Conservation (phyloP, 1,284 basidiomycete genomes). For the Cutaneotrichosporon sp. region DNA sequence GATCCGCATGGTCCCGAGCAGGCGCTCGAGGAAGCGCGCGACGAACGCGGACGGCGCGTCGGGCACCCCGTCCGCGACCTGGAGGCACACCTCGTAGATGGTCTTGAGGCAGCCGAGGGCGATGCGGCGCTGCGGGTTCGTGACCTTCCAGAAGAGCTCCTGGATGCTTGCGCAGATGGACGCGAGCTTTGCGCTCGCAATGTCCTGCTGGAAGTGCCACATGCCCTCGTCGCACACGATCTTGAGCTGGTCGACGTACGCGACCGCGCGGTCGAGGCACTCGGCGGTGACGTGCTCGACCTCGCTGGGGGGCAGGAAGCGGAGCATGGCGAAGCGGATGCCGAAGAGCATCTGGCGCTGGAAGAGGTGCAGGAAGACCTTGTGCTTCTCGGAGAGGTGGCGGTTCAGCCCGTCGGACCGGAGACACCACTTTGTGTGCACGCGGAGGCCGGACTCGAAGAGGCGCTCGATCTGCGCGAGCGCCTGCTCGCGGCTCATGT, state of each 20-base stretch:
- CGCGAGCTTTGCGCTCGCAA: conserved; percentile 13
- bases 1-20: conserved; percentile 3
- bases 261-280: conserved; percentile 10
- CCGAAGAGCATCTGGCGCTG: conserved; percentile 4
- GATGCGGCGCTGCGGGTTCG: conserved; percentile 4
- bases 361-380: conserved; percentile 1
- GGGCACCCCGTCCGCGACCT: not conserved
- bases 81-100: conserved; percentile 1
- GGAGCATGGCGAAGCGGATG: conserved; percentile 4
- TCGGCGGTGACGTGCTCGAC: conserved; percentile 10
- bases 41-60: conserved; percentile 12
- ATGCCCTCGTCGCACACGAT: conserved; percentile 6
- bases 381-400: not conserved
- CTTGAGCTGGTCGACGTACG: conserved; percentile 2
- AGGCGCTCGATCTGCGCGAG: conserved; percentile 8
- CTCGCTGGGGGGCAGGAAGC: conserved; percentile 4
- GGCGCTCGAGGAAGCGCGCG: conserved; percentile 8
- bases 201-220: conserved; percentile 14
- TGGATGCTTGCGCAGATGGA: conserved; percentile 4
- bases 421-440: conserved; percentile 11
- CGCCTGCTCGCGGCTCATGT: conserved; percentile 1
- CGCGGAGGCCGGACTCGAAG: not conserved
- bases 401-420: conserved; percentile 2
- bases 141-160: conserved; percentile 10
- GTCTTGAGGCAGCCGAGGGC: not conserved